Base-by-base conservation (phyloP, 495 filamentous ascomycete species). In the Aspergillus cavernicola region DNA sequence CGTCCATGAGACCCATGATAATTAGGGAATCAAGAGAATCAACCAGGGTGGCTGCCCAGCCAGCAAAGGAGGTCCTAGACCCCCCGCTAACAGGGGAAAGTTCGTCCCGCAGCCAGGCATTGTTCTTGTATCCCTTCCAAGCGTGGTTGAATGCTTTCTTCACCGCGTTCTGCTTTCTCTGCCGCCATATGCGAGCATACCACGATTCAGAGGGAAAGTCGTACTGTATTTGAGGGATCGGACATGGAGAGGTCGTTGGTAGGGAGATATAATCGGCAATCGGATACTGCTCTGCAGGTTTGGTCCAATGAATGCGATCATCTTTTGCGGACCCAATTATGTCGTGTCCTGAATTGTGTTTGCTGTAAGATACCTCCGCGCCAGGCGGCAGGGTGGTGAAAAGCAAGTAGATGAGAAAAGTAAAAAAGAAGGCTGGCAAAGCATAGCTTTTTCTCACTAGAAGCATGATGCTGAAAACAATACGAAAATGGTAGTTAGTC, bases 61-160 rank as follows among this genome's bases (percentile, higher is more conserved):
- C 84, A 41, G 77, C 81, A 69, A 86, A 86, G 4, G 72, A 70
- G 53, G 79, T 70, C 20, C 66, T 57, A 33, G 66, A 79, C 10
- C 66, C 65, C 6, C 79, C 83, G 6, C 77, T 80, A 2, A 88
- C 58, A 0, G 91, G 91, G 23, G 72, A 75, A 11, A 95, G 69
- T 51, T 95, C 91, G 60, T 96, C 91, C 43, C 84, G 79, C 51
- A 81, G 64, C 88, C 89, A 95, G 0, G 91, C 91, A 67, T 86
- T 72, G 12, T 80, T 64, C 58, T 80, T 85, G 58, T 96, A 96
- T 39, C 83, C 84, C 7, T 78, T 75, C 89, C 90, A 96, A 10
- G 84, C 78, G 56, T 84, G 83, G 24, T 75, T 47, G 57, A 95
- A 93, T 0, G 81, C 80, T 33, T 82, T 64, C 58, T 80, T 85